A percentile compares a stretch with the other conserved stretches of the same genome.
Evolutionary conservation across 306 rosid genomes (phyloP).

Genomic region (Vachellia collinsii): DNA sequence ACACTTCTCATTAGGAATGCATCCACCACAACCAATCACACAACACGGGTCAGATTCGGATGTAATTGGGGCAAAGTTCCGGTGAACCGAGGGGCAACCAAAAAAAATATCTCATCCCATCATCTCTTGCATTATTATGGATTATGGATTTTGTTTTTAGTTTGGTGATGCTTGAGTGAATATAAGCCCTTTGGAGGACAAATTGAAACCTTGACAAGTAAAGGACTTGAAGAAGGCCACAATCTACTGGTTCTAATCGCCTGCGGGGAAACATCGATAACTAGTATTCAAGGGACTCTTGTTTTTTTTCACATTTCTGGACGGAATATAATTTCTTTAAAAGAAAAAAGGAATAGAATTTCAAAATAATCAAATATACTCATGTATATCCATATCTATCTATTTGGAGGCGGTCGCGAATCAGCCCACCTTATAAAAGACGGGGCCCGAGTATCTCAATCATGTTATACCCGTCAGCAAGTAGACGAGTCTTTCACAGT

Average conservation of each 20-base stretch:
- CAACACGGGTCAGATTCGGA: too few relatives aligned
- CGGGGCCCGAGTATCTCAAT: slow-evolving; percentile 34
- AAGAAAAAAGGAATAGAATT: too few relatives aligned
- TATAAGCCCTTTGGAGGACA: background rate
- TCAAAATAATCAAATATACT: background rate
- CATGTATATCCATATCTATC: slow-evolving; percentile 28
- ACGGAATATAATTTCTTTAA: slow-evolving; percentile 8
- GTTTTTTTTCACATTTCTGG: slow-evolving; percentile 17
- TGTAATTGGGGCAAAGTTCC: too few relatives aligned
- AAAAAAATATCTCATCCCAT: background rate
- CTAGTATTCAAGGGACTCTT: slow-evolving; percentile 26
- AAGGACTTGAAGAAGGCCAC: background rate
- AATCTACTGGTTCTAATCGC: too few relatives aligned
- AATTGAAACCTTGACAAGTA: background rate
- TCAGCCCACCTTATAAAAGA: slow-evolving; percentile 8
- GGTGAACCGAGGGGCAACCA: too few relatives aligned
- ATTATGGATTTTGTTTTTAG: background rate
- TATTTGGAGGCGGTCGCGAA: slow-evolving; percentile 22
- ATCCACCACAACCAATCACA: too few relatives aligned
- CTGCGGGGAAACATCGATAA: too few relatives aligned
- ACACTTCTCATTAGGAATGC: too few relatives aligned
- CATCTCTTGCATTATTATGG: background rate
- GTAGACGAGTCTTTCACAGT: slow-evolving; percentile 32
- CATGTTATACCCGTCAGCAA: slow-evolving; percentile 40
- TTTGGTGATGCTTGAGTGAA: background rate